These are phyloP conservation scores for Trichaptum fuscoviolaceum DNA, from an alignment of 768 basidiomycete genomes.

Conservation along the genomic window DNA sequence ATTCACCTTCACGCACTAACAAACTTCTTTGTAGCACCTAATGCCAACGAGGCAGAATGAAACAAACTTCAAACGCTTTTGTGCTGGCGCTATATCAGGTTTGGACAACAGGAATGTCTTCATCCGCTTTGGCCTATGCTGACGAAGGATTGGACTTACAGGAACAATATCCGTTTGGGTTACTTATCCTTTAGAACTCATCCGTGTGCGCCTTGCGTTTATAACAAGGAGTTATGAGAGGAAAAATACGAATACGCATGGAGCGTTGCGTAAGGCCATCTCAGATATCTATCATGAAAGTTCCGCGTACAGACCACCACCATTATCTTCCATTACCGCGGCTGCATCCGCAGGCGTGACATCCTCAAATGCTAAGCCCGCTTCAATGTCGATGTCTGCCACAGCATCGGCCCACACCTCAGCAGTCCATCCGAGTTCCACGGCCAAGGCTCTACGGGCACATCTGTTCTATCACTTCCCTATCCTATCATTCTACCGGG, in stretches of 20 bases:
- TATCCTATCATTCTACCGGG: conserved; percentile 89
- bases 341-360: conserved; percentile 12
- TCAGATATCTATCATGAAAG: conserved; percentile 64
- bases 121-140: neutral
- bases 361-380: neutral
- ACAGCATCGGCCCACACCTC: conserved; percentile 17
- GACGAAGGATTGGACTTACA: conserved; percentile 18
- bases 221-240: conserved; percentile 43
- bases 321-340: conserved; percentile 17
- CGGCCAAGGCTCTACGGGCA: conserved; percentile 15
- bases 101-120: conserved; percentile 16
- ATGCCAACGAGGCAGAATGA: conserved; percentile 81
- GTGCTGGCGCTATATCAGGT: conserved; percentile 89
- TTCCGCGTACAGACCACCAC: conserved; percentile 21
- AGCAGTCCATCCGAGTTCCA: conserved; percentile 18
- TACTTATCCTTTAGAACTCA: conserved; percentile 94
- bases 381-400: conserved; percentile 12
- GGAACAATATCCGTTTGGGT: conserved; percentile 84
- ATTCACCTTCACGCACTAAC: neutral
- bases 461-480: conserved; percentile 56
- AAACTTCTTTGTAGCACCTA: conserved; percentile 49
- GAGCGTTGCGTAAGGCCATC: conserved; percentile 43
- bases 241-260: conserved; percentile 18
- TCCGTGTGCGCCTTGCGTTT: conserved; percentile 94
- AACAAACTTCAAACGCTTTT: conserved; percentile 73